Conservation (phyloP, 441 rosid species). For the Breynia disticha region DNA sequence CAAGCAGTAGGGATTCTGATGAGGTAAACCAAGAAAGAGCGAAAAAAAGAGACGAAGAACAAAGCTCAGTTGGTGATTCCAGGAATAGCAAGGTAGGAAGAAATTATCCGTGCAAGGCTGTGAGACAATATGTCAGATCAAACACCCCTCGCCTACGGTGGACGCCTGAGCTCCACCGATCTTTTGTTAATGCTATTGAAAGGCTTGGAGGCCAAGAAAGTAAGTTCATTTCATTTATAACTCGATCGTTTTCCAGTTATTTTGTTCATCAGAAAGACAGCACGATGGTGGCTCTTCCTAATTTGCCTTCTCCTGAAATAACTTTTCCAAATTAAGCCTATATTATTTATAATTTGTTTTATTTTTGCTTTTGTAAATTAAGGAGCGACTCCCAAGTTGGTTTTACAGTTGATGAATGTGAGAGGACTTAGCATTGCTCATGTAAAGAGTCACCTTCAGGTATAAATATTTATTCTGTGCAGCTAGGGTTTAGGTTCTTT, state of each 20-base stretch:
- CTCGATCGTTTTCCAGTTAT: no score
- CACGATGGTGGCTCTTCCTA: no score
- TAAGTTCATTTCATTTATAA: constrained; percentile 21
- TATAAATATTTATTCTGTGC: no score
- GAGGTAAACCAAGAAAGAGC: no score
- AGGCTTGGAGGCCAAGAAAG: constrained; percentile 71
- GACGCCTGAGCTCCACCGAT: constrained; percentile 89
- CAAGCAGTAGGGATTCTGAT: no score
- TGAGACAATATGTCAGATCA: constrained; percentile 66
- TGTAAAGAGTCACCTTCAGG: constrained; percentile 93
- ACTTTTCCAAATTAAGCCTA: no score
- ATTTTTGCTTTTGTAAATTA: constrained; percentile 10
- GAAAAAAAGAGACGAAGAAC: no score
- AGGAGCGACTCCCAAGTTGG: constrained; percentile 93
- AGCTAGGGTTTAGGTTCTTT: no score
- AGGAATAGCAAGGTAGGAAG: constrained; percentile 1
- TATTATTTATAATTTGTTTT: no score
- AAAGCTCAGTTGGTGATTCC: no score
- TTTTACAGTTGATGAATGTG: constrained; percentile 78
- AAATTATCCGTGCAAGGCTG: constrained; percentile 17
- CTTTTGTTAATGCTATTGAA: constrained; percentile 76
- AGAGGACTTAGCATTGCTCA: constrained; percentile 83
- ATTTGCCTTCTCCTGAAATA: no score
- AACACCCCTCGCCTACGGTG: constrained; percentile 77
- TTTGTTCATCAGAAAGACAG: no score